Evolutionary conservation across 768 basidiomycete species (phyloP), one percentile per base, ranked within the genome.

Genomic region (Russula sp.): DNA sequence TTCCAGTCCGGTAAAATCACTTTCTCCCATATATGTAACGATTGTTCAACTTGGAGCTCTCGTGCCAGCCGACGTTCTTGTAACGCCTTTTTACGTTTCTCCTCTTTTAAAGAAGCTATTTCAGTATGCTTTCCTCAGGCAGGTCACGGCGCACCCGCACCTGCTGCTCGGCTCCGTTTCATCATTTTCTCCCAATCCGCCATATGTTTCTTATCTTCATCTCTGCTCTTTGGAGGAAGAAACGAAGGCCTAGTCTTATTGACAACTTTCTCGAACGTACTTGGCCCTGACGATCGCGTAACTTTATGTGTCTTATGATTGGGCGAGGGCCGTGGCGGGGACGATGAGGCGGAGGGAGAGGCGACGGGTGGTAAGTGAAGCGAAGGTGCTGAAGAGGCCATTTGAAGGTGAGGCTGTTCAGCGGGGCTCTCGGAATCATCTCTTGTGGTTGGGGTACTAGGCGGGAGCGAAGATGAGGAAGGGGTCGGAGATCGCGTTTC

Each of bases 151-250:
- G 71, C 63, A 92, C 92, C 91, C 80, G 71, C 63, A 92, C 92
- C 91, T 66, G 86, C 82, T 18, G 75, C 73, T 57, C 88, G 84
- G 75, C 89, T 92, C 50, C 78, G 84, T 66, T 84, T 85, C 87
- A 94, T 91, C 91, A 96, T 96, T 39, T 79, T 75, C 70, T 91
- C 83, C 88, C 93, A 94, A 71, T 89, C 88, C 4, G 86, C 83
- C 71, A 92, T 78, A 74, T 96, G 94, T 68, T 87, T 94, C 53
- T 79, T 74, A 70, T 95, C 93, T 73, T 96, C 93, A 62, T 82
- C 71, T 34, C 80, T 81, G 53, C 74, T 76, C 71, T 96, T 96
- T 6, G 93, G 93, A 27, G 94, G 94, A n/a, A 95, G 77, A 71
- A 87, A 87, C 5, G 80, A 74, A 18, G 90, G 94, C n/a, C 94